Conservation (phyloP, 2,329 filamentous ascomycete genomes). For the Volutella citrinella region DNA sequence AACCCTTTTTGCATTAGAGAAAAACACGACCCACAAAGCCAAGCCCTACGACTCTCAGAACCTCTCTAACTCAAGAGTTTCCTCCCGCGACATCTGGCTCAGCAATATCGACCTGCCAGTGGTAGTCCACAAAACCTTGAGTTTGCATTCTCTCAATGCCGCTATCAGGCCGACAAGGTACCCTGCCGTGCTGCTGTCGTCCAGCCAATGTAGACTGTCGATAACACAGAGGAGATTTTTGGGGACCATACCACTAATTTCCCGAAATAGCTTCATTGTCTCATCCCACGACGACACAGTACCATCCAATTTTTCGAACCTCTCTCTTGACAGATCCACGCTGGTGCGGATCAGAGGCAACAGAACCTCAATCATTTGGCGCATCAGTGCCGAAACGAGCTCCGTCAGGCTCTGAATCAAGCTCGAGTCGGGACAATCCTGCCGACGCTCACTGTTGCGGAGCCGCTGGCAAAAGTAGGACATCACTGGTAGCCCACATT, state of each 20-base stretch:
- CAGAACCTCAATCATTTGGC: constrained; percentile 13
- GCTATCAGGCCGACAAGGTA: not conserved
- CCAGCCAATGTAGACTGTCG: constrained; percentile 6
- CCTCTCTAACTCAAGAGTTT: too few species aligned
- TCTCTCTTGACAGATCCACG: too few species aligned
- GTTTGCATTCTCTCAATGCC: not conserved
- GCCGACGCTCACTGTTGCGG: not conserved
- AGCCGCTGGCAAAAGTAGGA: constrained; percentile 19
- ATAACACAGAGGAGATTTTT: not conserved
- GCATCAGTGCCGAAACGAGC: constrained; percentile 6
- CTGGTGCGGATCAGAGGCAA: constrained; percentile 4
- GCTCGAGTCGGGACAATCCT: constrained; percentile 1
- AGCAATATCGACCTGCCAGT: constrained; percentile 1
- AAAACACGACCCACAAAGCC: too few species aligned
- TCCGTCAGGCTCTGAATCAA: constrained; percentile 1
- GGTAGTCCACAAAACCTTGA: constrained; percentile 4
- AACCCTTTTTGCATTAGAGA: too few species aligned
- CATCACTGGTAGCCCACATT: constrained; percentile 2
- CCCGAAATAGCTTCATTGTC: not conserved
- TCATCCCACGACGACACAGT: not conserved
- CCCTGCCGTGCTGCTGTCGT: not conserved
- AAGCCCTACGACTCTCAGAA: too few species aligned
- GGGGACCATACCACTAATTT: not conserved
- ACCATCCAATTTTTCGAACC: constrained; percentile 1
- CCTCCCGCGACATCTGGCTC: too few species aligned